A percentile compares a stretch with the other conserved stretches of the same genome.
phyloP scores from a whole-genome alignment of 495 filamentous ascomycete species.

The Cenococcum geophilum region DNA sequence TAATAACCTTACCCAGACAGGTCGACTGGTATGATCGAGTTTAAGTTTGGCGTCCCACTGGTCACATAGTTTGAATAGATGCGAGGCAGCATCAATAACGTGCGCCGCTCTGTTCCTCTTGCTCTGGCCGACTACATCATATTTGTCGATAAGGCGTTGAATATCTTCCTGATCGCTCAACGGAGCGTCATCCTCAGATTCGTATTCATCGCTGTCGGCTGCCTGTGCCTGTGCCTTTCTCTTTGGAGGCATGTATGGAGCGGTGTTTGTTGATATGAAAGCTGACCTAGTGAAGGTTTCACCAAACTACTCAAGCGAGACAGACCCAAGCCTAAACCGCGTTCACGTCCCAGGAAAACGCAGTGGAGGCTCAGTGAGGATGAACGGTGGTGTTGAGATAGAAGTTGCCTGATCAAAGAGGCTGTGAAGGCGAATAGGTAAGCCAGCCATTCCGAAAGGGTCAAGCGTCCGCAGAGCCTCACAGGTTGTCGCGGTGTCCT shows the following conservation, averaged over 20 bases:
- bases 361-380: neutral
- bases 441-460: neutral
- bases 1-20: conserved; percentile 61
- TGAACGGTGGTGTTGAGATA: neutral
- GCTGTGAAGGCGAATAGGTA: neutral
- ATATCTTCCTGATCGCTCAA: conserved; percentile 45
- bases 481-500: neutral
- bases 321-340: too few relatives aligned
- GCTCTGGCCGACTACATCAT: conserved; percentile 50
- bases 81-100: conserved; percentile 40
- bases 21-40: conserved; percentile 78
- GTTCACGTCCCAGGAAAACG: too few relatives aligned
- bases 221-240: conserved; percentile 59
- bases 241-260: conserved; percentile 62
- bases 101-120: conserved; percentile 28
- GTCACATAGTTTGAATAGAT: conserved; percentile 62
- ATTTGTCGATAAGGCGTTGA: conserved; percentile 59
- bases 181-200: conserved; percentile 41
- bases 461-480: conserved; percentile 2
- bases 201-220: conserved; percentile 62
- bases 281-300: neutral
- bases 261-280: neutral
- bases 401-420: neutral
- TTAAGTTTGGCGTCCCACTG: conserved; percentile 77
- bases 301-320: too few relatives aligned